A percentile compares a stretch with the other conserved stretches of the same genome.
phyloP scores from a whole-genome alignment of 2,329 filamentous ascomycete species.

The Zasmidium citrigriseum region DNA sequence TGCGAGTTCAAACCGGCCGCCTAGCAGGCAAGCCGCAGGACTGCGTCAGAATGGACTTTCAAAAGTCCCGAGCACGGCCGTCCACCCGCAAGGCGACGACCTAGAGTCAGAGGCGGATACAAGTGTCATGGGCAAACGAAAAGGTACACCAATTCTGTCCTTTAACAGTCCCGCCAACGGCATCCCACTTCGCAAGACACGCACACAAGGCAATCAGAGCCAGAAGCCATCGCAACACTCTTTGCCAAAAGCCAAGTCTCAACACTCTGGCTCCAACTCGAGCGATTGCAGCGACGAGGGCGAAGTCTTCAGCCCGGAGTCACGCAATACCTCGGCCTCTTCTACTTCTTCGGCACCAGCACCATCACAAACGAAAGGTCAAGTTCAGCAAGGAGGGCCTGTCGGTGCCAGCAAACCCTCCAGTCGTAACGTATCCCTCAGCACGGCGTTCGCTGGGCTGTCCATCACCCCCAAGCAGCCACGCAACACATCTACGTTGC shows the following conservation, averaged over 20 bases:
- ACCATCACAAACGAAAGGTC: slow-evolving; percentile 16
- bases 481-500: slow-evolving; percentile 17
- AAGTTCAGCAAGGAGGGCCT: slow-evolving; percentile 24
- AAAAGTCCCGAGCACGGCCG: slow-evolving; percentile 4
- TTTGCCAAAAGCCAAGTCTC: slow-evolving; percentile 26
- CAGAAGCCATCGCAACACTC: slow-evolving; percentile 13
- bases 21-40: slow-evolving; percentile 45
- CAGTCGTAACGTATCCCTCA: slow-evolving; percentile 33
- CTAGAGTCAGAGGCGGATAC: slow-evolving; percentile 41
- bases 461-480: slow-evolving; percentile 25
- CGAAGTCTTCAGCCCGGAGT: slow-evolving; percentile 17
- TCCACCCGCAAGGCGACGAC: slow-evolving; percentile 21
- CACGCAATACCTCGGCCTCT: slow-evolving; percentile 27
- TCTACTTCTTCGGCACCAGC: slow-evolving; percentile 17
- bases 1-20: slow-evolving; percentile 46
- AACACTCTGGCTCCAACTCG: slow-evolving; percentile 29
- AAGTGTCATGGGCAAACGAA: slow-evolving; percentile 39
- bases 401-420: slow-evolving; percentile 25
- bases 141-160: slow-evolving; percentile 49
- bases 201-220: slow-evolving; percentile 33
- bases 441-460: slow-evolving; percentile 30
- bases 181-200: slow-evolving; percentile 34
- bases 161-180: slow-evolving; percentile 32
- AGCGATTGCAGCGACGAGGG: slow-evolving; percentile 22
- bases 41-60: slow-evolving; percentile 20